Evolutionary conservation across 2,329 filamentous ascomycete genomes (phyloP).

Genomic region (Cordyceps fumosorosea): DNA sequence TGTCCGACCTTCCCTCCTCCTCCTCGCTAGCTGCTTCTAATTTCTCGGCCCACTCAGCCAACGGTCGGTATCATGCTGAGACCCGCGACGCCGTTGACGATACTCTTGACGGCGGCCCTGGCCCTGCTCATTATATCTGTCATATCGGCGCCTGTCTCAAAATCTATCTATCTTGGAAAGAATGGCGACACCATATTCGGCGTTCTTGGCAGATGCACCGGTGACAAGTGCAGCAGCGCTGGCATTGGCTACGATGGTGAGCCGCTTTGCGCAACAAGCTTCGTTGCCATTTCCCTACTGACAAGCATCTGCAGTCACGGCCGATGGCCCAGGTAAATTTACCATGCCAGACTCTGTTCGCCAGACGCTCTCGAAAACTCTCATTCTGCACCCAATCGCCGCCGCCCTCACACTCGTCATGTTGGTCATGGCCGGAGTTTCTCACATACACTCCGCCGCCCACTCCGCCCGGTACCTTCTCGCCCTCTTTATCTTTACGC

Average conservation of each 20-base stretch:
- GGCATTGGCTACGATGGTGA: slow-evolving; percentile 77
- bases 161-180: slow-evolving; percentile 73
- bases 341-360: slow-evolving; percentile 48
- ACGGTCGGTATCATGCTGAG: slow-evolving; percentile 62
- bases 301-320: slow-evolving; percentile 8
- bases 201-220: slow-evolving; percentile 82
- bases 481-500: slow-evolving; percentile 74
- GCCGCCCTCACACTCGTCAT: slow-evolving; percentile 80
- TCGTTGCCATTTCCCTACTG: not conserved
- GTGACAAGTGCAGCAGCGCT: slow-evolving; percentile 59
- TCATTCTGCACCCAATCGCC: slow-evolving; percentile 89
- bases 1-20: not conserved
- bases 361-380: slow-evolving; percentile 70
- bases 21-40: slow-evolving; percentile 9
- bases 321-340: slow-evolving; percentile 38
- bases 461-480: slow-evolving; percentile 88
- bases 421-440: slow-evolving; percentile 69
- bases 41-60: slow-evolving; percentile 15
- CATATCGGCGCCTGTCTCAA: slow-evolving; percentile 85
- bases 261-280: slow-evolving; percentile 38
- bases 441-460: slow-evolving; percentile 80
- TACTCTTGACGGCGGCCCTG: slow-evolving; percentile 82
- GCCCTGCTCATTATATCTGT: slow-evolving; percentile 77
- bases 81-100: slow-evolving; percentile 83
- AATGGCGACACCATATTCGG: slow-evolving; percentile 76